phyloP scores from a whole-genome alignment of 1,284 basidiomycete genomes.

The Inonotus hispidus region DNA sequence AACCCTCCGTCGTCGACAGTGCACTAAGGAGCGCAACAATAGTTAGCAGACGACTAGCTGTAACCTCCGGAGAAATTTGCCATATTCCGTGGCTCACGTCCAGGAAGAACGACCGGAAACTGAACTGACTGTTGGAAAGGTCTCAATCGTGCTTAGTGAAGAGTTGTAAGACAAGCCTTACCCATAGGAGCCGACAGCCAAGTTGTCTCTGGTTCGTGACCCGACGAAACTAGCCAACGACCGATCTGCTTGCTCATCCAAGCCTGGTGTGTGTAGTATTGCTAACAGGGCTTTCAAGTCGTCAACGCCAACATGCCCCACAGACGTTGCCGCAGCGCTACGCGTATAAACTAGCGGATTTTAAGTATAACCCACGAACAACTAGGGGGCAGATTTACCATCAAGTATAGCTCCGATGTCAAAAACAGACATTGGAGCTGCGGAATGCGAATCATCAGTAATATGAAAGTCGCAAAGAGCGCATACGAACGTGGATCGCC shows the following conservation, averaged over 20 bases:
- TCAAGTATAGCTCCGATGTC: constrained; percentile 19
- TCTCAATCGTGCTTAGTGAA: neutral
- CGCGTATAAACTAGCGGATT: neutral
- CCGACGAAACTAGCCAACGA: neutral
- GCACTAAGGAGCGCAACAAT: constrained; percentile 65
- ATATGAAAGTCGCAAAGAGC: neutral
- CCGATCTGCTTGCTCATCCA: constrained; percentile 18
- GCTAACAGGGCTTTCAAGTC: constrained; percentile 16
- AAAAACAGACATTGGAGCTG: constrained; percentile 21
- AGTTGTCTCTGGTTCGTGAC: neutral
- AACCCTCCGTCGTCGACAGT: constrained; percentile 70
- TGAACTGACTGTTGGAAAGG: constrained; percentile 30
- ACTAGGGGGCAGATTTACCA: neutral
- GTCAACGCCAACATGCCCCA: neutral
- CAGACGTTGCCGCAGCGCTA: neutral
- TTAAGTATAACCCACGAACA: neutral
- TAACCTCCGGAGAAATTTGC: constrained; percentile 63
- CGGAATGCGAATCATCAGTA: neutral
- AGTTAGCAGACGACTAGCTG: constrained; percentile 63
- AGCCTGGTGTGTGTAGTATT: constrained; percentile 12
- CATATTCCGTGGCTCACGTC: constrained; percentile 49
- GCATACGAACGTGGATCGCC: constrained; percentile 19
- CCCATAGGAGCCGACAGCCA: constrained; percentile 2
- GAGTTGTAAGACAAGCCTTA: neutral
- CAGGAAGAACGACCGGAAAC: constrained; percentile 31